Evolutionary conservation across 352 stramenopile species (phyloP), one percentile per base, ranked within the genome.

Genomic region (Globisporangium heterothallicum): DNA sequence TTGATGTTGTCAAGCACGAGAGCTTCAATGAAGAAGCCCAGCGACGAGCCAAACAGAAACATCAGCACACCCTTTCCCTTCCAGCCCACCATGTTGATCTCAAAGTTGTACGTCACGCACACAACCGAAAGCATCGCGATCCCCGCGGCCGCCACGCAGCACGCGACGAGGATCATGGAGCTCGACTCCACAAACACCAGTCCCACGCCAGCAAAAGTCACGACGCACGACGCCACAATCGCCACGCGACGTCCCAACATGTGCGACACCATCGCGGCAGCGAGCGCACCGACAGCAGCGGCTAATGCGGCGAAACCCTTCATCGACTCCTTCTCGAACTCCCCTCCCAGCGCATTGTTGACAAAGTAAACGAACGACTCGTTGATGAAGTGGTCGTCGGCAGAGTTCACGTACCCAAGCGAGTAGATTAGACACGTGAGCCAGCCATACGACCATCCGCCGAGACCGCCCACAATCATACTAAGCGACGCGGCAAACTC

Each of bases 51-150:
- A 10, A 88, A 81, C 4, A 93, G 53, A 58, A 95, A 95, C 40
- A 92, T 70, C n/a, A 93, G 55, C 29, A 93, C 82, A 19, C 82
- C 83, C 61, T 95, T 93, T 42, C 84, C 83, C 59, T 88, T 92
- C 80, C 81, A 92, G 6, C 81, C 84, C 21, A 74, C 66, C 76
- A 88, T 92, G 61, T 79, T 92, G 25, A 93, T 86, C 57, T 95
- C 84, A 18, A 90, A 93, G 59, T 92, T 93, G 75, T 93, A 95
- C 43, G 93, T 62, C 42, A 85, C 60, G 42, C 77, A 86, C 1
- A 67, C 59, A 21, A 93, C 70, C 18, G 82, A 87, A 3, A 92
- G 69, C 82, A 93, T 95, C 0, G 79, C 69, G 24, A 91, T 78
- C 18, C 82, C 84, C 0, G 66, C 75, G 4, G 77, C 66, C n/a